phyloP scores from a whole-genome alignment of 2,329 filamentous ascomycete species.

The Pezicula rhizophila region DNA sequence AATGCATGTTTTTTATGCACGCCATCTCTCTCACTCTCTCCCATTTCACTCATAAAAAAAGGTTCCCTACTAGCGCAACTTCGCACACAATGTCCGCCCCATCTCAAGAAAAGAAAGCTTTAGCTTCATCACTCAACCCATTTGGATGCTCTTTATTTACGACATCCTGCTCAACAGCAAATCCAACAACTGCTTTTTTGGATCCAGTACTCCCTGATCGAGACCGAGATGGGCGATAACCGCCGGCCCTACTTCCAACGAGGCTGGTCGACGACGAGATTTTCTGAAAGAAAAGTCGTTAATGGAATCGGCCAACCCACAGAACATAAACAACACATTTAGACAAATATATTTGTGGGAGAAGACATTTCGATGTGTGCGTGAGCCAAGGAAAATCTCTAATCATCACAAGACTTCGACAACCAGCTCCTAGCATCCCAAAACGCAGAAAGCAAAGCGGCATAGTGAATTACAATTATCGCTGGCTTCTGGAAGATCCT shows the following conservation, averaged over 20 bases:
- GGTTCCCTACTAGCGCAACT: too few relatives aligned
- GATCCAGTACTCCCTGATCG: conserved; percentile 13
- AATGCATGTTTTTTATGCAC: too few relatives aligned
- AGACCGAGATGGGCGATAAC: background rate
- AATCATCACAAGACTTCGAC: conserved; percentile 18
- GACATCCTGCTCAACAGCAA: conserved; percentile 7
- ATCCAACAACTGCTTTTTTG: conserved; percentile 11
- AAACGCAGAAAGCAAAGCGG: conserved; percentile 21
- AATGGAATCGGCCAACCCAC: conserved; percentile 3
- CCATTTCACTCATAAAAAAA: too few relatives aligned
- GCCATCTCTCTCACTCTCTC: too few relatives aligned
- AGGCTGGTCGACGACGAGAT: conserved; percentile 3
- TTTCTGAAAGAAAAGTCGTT: conserved; percentile 19
- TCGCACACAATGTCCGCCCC: too few relatives aligned
- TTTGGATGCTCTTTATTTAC: conserved; percentile 7
- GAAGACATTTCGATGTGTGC: conserved; percentile 14
- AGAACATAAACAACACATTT: conserved; percentile 5
- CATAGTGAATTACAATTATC: conserved; percentile 26
- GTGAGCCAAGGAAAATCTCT: conserved; percentile 20
- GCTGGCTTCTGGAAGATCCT: conserved; percentile 35
- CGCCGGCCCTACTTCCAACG: too few relatives aligned
- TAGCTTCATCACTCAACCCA: conserved; percentile 1
- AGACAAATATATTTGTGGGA: conserved; percentile 10
- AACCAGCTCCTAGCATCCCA: conserved; percentile 11
- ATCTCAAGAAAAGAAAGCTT: conserved; percentile 16